phyloP scores from a whole-genome alignment of 2,329 filamentous ascomycete genomes.

The Seiridium cupressi region DNA sequence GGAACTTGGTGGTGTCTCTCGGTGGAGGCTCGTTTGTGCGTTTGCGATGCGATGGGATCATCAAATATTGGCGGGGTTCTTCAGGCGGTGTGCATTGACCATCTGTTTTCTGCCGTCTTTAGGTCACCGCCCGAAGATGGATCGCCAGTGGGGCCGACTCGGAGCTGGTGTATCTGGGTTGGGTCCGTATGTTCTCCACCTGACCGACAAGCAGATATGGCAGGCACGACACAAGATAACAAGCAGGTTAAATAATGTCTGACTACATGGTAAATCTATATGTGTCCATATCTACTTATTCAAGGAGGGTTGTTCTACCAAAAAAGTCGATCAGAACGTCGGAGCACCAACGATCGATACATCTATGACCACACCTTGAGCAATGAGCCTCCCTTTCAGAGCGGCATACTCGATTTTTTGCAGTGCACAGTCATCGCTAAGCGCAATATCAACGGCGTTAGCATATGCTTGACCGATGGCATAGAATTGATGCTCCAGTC shows the following conservation, averaged over 20 bases:
- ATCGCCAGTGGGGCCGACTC: background rate
- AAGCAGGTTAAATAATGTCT: background rate
- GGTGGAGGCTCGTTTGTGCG: no score
- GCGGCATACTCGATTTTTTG: background rate
- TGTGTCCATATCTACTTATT: background rate
- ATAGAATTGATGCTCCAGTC: slow-evolving; percentile 10
- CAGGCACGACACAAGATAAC: no score
- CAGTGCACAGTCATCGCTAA: background rate
- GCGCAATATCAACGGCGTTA: slow-evolving; percentile 10
- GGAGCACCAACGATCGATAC: background rate
- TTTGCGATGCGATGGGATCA: background rate
- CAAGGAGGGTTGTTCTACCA: background rate
- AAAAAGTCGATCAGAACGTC: background rate
- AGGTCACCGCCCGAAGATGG: background rate
- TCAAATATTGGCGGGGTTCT: background rate
- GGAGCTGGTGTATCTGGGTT: background rate
- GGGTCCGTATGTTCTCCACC: background rate
- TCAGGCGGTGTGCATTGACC: background rate
- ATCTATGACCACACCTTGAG: background rate
- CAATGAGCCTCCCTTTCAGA: background rate
- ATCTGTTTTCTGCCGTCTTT: background rate
- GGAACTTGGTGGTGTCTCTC: no score
- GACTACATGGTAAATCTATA: background rate
- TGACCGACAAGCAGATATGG: background rate
- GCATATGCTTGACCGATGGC: slow-evolving; percentile 10